A percentile compares a stretch with the other conserved stretches of the same genome.
Conservation (phyloP, 1,139 yeast genomes). For the Geotrichum phurueaensis region DNA sequence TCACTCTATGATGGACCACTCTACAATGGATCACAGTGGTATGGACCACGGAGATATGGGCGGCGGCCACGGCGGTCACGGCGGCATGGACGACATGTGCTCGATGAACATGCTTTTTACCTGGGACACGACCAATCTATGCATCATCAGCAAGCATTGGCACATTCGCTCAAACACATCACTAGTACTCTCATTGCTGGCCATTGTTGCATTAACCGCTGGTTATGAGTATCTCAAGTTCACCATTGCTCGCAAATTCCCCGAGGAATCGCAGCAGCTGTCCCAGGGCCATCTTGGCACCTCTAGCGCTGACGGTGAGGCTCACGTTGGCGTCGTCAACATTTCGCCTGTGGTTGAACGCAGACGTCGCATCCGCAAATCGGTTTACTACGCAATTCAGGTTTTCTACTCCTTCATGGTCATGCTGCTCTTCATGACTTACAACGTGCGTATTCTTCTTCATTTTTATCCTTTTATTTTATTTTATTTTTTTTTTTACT, state of each 20-base stretch:
- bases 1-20: constrained; percentile 11
- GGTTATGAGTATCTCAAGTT: constrained; percentile 57
- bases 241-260: constrained; percentile 17
- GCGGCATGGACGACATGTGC: constrained; percentile 39
- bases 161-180: constrained; percentile 52
- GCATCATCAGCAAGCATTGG: constrained; percentile 77
- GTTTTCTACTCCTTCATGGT: constrained; percentile 72
- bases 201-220: constrained; percentile 46
- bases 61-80: constrained; percentile 25
- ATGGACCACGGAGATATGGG: constrained; percentile 14
- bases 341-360: neutral
- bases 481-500: neutral
- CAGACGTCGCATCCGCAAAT: constrained; percentile 6
- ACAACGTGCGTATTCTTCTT: constrained; percentile 39
- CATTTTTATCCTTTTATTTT: neutral
- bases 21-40: constrained; percentile 8
- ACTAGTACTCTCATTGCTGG: constrained; percentile 48
- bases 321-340: neutral
- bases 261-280: neutral
- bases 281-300: neutral
- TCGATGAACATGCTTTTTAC: constrained; percentile 79
- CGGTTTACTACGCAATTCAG: constrained; percentile 58
- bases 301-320: neutral
- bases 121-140: constrained; percentile 69
- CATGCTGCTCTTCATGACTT: constrained; percentile 75